A percentile compares a stretch with the other conserved stretches of the same genome.
Conservation (phyloP, 108 stramenopile genomes). For the Parietichytrium sp. region DNA sequence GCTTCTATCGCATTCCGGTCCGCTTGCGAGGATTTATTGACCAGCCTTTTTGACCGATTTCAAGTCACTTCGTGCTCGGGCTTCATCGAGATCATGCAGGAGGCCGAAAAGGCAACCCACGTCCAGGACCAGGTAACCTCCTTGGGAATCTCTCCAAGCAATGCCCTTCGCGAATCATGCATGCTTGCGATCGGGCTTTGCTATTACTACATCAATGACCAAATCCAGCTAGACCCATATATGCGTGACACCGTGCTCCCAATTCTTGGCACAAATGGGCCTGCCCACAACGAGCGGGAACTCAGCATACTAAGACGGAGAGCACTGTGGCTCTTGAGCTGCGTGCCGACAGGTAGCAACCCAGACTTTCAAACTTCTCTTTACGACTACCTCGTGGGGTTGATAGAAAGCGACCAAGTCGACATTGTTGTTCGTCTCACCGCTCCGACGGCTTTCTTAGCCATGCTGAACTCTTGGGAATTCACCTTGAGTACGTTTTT, state of each 20-base stretch:
- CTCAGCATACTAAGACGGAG: background rate
- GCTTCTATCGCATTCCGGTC: background rate
- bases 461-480: background rate
- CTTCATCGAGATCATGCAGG: background rate
- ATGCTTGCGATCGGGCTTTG: background rate
- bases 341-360: background rate
- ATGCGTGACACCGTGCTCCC: background rate
- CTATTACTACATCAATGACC: background rate
- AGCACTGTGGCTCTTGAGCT: constrained; percentile 14
- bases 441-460: background rate
- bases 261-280: background rate
- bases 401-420: background rate
- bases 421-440: background rate
- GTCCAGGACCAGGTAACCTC: background rate
- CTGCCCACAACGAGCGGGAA: background rate
- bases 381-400: background rate
- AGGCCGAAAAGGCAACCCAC: background rate
- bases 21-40: constrained; percentile 16
- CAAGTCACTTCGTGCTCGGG: background rate
- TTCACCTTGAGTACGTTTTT: background rate
- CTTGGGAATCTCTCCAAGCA: too few relatives aligned
- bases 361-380: background rate
- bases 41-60: background rate
- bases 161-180: background rate
- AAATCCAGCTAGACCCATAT: background rate